Conservation (phyloP, 805 yeast genomes). For the Lipomyces sp. region DNA sequence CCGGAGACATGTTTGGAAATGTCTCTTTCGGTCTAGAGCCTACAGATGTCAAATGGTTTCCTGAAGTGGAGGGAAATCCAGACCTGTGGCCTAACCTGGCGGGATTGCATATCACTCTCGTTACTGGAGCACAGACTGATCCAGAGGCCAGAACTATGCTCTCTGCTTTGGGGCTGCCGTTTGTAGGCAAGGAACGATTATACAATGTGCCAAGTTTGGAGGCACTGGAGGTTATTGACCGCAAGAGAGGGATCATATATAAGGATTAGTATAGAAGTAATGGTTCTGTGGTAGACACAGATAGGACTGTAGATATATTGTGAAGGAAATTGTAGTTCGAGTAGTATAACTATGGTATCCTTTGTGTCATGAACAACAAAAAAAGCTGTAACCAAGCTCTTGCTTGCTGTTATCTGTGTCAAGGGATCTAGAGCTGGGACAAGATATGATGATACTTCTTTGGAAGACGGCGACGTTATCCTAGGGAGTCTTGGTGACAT, state of each 20-base stretch:
- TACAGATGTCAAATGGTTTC: conserved; percentile 80
- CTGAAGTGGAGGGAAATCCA: conserved; percentile 88
- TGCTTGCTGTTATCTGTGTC: not conserved
- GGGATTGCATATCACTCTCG: conserved; percentile 83
- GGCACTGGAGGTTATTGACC: not conserved
- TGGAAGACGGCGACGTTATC: not conserved
- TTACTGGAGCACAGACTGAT: conserved; percentile 89
- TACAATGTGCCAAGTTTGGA: conserved; percentile 28
- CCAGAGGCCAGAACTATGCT: conserved; percentile 84
- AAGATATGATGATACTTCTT: not conserved
- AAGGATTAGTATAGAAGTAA: not conserved
- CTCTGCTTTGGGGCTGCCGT: conserved; percentile 66
- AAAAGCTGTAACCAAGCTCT: too few relatives aligned
- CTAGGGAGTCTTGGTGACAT: too few relatives aligned
- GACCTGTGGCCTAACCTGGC: conserved; percentile 87
- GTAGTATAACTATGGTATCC: not conserved
- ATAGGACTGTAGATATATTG: not conserved
- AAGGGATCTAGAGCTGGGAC: not conserved
- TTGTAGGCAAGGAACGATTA: conserved; percentile 32
- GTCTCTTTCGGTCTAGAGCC: conserved; percentile 81
- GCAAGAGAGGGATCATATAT: conserved; percentile 13
- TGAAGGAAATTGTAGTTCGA: not conserved
- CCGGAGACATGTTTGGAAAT: conserved; percentile 88
- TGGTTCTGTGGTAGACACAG: not conserved
- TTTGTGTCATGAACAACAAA: not conserved